phyloP scores from a whole-genome alignment of 768 basidiomycete species.

The Mycena pura region DNA sequence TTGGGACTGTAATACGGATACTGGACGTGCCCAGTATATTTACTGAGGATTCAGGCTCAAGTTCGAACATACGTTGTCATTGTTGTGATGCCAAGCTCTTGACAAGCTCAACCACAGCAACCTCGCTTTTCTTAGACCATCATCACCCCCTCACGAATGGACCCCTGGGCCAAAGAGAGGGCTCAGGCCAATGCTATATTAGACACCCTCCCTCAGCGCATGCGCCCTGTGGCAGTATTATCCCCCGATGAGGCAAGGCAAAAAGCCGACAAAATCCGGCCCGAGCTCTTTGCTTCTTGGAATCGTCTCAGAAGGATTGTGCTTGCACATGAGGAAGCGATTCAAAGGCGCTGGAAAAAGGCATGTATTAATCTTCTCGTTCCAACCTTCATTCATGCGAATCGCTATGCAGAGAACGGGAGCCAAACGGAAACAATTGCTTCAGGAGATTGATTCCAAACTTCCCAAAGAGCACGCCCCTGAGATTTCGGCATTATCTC shows the following conservation, averaged over 20 bases:
- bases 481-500: constrained; percentile 2
- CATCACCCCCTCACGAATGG: no score
- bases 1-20: no score
- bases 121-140: no score
- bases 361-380: background rate
- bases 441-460: background rate
- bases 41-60: no score
- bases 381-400: background rate
- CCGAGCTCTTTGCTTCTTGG: background rate
- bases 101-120: no score
- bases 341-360: constrained; percentile 20
- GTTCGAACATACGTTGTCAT: no score
- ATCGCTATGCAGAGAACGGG: background rate
- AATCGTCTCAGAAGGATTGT: background rate
- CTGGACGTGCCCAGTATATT: no score
- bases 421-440: background rate
- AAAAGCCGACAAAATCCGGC: background rate
- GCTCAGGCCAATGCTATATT: no score
- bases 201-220: background rate
- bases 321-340: constrained; percentile 11
- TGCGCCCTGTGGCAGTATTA: constrained; percentile 1
- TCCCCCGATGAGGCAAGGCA: background rate
- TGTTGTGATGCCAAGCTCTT: no score
- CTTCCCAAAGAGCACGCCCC: constrained; percentile 6
- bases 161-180: no score